These are phyloP conservation scores for Tephrocybe rancida DNA, from an alignment of 768 basidiomycete species.

Conservation along the genomic window DNA sequence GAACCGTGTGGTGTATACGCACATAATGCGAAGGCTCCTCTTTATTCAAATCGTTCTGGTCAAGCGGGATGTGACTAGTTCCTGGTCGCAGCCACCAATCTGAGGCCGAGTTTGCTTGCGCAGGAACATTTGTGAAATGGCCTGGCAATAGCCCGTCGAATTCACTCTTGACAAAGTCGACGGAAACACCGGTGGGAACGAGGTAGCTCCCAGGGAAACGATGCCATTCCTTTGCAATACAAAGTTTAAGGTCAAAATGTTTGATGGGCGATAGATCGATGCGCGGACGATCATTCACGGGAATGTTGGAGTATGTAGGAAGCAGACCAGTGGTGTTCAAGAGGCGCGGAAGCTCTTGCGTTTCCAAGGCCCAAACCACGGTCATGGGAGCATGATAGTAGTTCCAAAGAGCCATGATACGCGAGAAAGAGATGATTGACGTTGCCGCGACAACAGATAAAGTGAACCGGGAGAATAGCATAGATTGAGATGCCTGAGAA, in stretches of 20 bases:
- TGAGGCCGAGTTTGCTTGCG: constrained; percentile 17
- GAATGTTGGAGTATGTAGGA: constrained; percentile 40
- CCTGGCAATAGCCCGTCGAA: constrained; percentile 89
- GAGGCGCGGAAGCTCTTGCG: constrained; percentile 77
- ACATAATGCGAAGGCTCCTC: constrained; percentile 84
- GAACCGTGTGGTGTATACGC: constrained; percentile 20
- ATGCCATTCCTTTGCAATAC: constrained; percentile 95
- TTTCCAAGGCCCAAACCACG: constrained; percentile 70
- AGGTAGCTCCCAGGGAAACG: constrained; percentile 91
- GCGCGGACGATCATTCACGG: constrained; percentile 45
- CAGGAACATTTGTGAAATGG: constrained; percentile 60
- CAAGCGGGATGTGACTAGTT: constrained; percentile 59
- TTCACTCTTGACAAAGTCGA: constrained; percentile 91
- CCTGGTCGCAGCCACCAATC: constrained; percentile 61
- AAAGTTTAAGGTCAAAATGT: constrained; percentile 74
- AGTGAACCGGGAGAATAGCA: constrained; percentile 78
- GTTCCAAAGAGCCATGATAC: constrained; percentile 78
- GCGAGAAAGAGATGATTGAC: constrained; percentile 71
- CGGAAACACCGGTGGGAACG: constrained; percentile 77
- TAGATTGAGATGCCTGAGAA: constrained; percentile 71
- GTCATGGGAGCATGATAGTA: constrained; percentile 93
- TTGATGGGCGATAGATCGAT: constrained; percentile 72
- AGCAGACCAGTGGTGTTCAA: constrained; percentile 74
- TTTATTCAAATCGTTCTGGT: constrained; percentile 86
- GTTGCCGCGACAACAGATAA: constrained; percentile 67